phyloP scores from a whole-genome alignment of 352 stramenopile species.

The Phytophthora cryptogea region DNA sequence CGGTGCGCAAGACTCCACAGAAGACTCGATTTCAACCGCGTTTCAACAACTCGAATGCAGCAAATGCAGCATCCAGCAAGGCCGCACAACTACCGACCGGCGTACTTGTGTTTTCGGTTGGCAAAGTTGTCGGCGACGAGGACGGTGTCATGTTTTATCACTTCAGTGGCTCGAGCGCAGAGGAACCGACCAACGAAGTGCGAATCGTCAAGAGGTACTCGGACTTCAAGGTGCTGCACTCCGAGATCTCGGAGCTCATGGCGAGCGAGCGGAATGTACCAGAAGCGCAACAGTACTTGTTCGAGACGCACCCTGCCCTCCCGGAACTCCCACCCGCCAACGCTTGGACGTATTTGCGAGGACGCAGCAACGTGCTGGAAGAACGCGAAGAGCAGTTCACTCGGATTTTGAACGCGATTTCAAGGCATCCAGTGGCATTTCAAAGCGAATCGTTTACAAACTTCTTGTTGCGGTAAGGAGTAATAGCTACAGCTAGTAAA shows the following conservation, averaged over 20 bases:
- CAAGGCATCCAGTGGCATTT: conserved; percentile 50
- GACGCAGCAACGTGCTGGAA: conserved; percentile 47
- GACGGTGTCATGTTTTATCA: conserved; percentile 51
- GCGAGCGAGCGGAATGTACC: conserved; percentile 52
- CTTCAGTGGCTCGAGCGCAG: conserved; percentile 39
- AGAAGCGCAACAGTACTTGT: conserved; percentile 40
- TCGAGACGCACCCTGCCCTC: conserved; percentile 59
- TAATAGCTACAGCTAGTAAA: background rate
- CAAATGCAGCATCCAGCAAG: conserved; percentile 4
- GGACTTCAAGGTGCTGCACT: conserved; percentile 71
- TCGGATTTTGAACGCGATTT: conserved; percentile 67
- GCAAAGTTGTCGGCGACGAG: conserved; percentile 43
- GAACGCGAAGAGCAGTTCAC: conserved; percentile 61
- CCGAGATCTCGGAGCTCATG: conserved; percentile 54
- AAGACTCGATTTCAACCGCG: background rate
- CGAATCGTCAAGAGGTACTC: conserved; percentile 68
- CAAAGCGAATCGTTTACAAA: conserved; percentile 45
- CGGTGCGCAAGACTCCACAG: background rate
- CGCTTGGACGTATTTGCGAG: conserved; percentile 38
- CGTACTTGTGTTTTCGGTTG: conserved; percentile 25
- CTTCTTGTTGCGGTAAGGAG: conserved; percentile 40
- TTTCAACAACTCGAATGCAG: conserved; percentile 2
- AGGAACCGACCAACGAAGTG: conserved; percentile 44
- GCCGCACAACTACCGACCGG: conserved; percentile 13
- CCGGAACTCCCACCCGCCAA: conserved; percentile 53